Percentiles rank a stretch among this genome's conserved stretches.
These are phyloP conservation scores for Elasticomyces elasticus DNA, from an alignment of 495 filamentous ascomycete genomes.

Conservation along the genomic window DNA sequence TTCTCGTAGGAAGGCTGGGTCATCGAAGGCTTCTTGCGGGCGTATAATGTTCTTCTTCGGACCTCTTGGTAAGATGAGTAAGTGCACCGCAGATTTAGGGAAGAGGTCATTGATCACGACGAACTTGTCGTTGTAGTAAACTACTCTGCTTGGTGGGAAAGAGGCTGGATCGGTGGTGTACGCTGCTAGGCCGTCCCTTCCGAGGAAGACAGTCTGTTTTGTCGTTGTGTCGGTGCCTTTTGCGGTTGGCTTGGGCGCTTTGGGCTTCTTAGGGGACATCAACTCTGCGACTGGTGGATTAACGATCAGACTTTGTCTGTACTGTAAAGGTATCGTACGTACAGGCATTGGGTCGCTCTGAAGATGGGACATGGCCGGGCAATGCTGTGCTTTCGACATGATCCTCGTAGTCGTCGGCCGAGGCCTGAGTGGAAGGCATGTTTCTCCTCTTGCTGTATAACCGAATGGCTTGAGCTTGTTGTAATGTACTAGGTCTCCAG, in stretches of 20 bases:
- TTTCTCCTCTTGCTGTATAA: neutral
- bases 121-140: conserved; percentile 60
- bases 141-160: conserved; percentile 50
- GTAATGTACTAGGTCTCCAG: neutral
- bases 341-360: conserved; percentile 16
- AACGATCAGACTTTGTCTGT: conserved; percentile 8
- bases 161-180: conserved; percentile 62
- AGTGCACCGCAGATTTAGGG: conserved; percentile 75
- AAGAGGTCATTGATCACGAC: conserved; percentile 76
- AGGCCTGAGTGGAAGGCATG: conserved; percentile 2
- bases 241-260: conserved; percentile 8
- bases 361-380: neutral
- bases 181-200: conserved; percentile 41
- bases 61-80: conserved; percentile 76
- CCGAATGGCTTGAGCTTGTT: neutral
- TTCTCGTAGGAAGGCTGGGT: conserved; percentile 57
- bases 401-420: conserved; percentile 10
- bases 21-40: conserved; percentile 69
- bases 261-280: conserved; percentile 8
- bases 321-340: neutral
- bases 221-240: neutral
- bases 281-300: conserved; percentile 21
- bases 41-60: conserved; percentile 50
- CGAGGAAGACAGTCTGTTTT: conserved; percentile 10
- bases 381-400: conserved; percentile 7